Evolutionary conservation across 495 filamentous ascomycete species (phyloP), one percentile per base, ranked within the genome.

Genomic region (Tuber borchii): DNA sequence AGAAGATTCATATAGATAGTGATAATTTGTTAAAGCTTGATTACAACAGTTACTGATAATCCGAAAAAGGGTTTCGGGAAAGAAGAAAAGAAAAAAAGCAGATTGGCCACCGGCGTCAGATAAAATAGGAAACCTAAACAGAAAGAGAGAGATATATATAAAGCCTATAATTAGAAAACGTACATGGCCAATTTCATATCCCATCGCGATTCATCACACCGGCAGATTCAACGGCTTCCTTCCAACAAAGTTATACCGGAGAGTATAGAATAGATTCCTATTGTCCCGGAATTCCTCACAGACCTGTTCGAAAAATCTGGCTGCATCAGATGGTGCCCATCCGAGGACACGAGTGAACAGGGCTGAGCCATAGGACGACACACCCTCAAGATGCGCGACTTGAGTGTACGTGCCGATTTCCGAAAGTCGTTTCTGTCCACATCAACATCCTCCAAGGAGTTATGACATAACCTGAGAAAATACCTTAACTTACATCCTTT

Each of bases 311-410:
- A 70, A 42, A 37, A 75, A 42, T 65, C 22, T 44, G 22, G 68
- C 34, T n/a, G 68, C 16, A 16, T 75, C 73, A 16, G 69, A 61
- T 26, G 39, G 20, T 5, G 39, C 68, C 73, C 69, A 71, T 5
- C 73, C 73, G 20, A 75, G 73, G 22, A 75, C 73, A 31, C 73
- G 39, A 14, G 73, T 75, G 31, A 75, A 75, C 2, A 75, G 42
- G 20, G 73, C 73, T 0, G 70, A 34, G n/a, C 73, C 56, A 9
- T 73, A 71, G 10, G 73, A 31, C 19, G 69, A 61, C 17, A 75
- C 69, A 1, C 73, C 73, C 31, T 65, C 65, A 14, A 45, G 56
- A n/a, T 39, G 39, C 6, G 26, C 34, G 10, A 73, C 7, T 19
- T 61, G 42, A 22, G 45, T 40, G 34, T 68, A 74, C 10, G 26